Conservation (phyloP, 768 basidiomycete genomes). For the Mycena pura region DNA sequence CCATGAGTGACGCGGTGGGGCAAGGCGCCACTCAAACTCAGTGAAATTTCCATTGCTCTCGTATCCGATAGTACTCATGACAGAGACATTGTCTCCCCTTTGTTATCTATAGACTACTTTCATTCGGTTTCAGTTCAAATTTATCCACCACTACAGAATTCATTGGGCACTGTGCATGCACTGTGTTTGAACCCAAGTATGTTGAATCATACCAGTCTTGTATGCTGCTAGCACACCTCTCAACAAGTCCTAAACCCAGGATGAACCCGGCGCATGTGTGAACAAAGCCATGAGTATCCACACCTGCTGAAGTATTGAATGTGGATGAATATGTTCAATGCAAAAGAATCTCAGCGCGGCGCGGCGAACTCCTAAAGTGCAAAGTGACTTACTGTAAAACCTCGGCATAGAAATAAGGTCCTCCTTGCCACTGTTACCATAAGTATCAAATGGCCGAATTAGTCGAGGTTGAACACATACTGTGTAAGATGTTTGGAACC, state of each 20-base stretch:
- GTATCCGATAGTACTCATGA: neutral
- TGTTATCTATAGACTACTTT: neutral
- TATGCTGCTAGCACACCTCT: neutral
- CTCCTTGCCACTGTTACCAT: neutral
- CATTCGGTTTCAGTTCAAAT: neutral
- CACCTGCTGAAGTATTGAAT: neutral
- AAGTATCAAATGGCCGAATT: neutral
- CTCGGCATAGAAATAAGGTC: neutral
- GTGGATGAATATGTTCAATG: neutral
- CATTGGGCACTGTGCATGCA: neutral
- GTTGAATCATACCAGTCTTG: neutral
- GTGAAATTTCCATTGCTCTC: neutral
- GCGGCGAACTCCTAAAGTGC: neutral
- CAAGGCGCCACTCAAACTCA: neutral
- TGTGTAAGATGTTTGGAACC: neutral
- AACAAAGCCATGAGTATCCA: neutral
- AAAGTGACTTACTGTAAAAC: neutral
- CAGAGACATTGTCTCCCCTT: neutral
- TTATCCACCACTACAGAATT: neutral
- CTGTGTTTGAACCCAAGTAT: neutral
- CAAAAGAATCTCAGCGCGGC: neutral
- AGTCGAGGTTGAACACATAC: neutral
- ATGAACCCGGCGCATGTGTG: neutral
- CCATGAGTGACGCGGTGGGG: neutral
- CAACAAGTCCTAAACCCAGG: neutral